These are phyloP conservation scores for Phytophthora tentaculata DNA, from an alignment of 352 stramenopile species.

Conservation along the genomic window DNA sequence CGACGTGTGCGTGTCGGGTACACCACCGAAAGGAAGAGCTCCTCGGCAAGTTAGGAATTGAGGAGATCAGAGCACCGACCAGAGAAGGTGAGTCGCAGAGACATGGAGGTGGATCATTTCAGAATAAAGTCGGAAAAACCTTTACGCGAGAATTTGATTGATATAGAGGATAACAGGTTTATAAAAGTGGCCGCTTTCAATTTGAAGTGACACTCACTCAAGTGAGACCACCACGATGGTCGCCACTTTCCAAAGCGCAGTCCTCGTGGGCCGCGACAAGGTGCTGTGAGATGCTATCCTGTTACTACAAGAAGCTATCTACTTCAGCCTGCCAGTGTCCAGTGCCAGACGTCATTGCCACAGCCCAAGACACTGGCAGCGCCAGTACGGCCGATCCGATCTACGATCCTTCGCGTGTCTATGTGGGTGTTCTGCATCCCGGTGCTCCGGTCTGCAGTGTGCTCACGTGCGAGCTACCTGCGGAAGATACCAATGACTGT, in stretches of 20 bases:
- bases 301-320: neutral
- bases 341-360: neutral
- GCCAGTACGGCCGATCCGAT: neutral
- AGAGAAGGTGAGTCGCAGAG: conserved; percentile 31
- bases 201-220: conserved; percentile 17
- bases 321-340: neutral
- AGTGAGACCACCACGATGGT: conserved; percentile 13
- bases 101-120: conserved; percentile 19
- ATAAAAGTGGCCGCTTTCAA: no score
- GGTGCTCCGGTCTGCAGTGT: neutral
- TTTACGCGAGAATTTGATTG: neutral
- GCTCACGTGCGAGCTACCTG: neutral
- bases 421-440: neutral
- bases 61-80: conserved; percentile 32
- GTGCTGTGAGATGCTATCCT: neutral
- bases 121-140: conserved; percentile 20
- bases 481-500: neutral
- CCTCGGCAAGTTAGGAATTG: conserved; percentile 16
- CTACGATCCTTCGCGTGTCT: neutral
- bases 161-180: neutral
- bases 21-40: neutral
- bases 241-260: neutral
- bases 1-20: conserved; percentile 1
- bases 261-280: no score
- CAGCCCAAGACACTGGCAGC: neutral